Percentiles rank a stretch among this genome's conserved stretches.
phyloP scores from a whole-genome alignment of 2,329 filamentous ascomycete genomes.

The Xylaria sp. region DNA sequence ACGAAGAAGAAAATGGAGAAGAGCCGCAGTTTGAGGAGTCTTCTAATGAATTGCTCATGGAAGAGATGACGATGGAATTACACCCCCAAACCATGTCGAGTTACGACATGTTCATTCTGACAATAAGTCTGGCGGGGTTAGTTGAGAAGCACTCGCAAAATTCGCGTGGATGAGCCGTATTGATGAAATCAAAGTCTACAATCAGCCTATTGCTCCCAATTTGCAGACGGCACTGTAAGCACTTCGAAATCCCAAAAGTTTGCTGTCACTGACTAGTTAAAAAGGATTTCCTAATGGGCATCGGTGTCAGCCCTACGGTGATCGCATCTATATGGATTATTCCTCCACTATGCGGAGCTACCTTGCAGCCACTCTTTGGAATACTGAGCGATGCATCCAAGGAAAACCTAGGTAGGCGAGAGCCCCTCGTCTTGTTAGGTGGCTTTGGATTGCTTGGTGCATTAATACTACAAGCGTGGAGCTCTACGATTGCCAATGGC shows the following conservation, averaged over 20 bases:
- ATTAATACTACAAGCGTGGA: neutral
- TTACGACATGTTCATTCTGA: neutral
- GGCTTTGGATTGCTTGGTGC: neutral
- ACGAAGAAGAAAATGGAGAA: neutral
- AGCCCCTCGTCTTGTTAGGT: neutral
- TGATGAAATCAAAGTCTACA: neutral
- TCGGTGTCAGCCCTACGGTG: constrained; percentile 5
- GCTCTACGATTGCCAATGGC: neutral
- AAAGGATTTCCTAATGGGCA: constrained; percentile 3
- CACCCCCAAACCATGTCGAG: neutral
- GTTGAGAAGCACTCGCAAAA: neutral
- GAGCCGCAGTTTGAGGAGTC: neutral
- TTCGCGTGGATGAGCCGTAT: neutral
- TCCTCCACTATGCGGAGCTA: constrained; percentile 8
- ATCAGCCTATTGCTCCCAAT: constrained; percentile 7
- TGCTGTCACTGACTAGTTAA: neutral
- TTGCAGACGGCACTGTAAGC: neutral
- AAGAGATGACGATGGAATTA: neutral
- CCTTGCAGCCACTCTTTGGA: constrained; percentile 7
- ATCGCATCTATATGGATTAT: constrained; percentile 11
- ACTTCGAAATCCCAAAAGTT: neutral
- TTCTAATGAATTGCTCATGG: neutral
- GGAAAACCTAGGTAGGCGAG: neutral
- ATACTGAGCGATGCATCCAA: constrained; percentile 1
- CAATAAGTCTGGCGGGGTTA: neutral